Evolutionary conservation across 257 asterid genomes (phyloP), one percentile per base, ranked within the genome.

Genomic region (Thymus quinquecostatus): DNA sequence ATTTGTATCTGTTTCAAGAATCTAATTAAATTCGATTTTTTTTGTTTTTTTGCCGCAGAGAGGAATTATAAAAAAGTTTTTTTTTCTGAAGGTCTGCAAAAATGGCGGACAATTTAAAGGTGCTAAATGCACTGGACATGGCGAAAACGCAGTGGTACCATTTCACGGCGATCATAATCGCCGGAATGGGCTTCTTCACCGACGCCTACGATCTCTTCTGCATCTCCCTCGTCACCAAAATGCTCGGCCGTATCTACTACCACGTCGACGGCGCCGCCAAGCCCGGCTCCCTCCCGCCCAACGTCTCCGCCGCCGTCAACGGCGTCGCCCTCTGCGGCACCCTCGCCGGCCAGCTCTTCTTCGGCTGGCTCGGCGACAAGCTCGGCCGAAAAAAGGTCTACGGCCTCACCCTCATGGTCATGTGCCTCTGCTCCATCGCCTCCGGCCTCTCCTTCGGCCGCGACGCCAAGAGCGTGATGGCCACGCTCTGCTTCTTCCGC

Each of bases 61-160:
- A 38, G 3, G 6, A 38, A 38, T 38, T 2, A 2, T 38, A 38
- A 38, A 38, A 38, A 38, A 2, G 6, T 38, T 2, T 38, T 2
- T 38, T 2, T 38, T 38, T 3, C 44, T 1, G 5, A 43, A 43
- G 11, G 11, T 36, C 40, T 36, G 48, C 9, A 43, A 55, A 63
- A 64, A 64, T 64, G 69, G 56, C 69, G 55, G 56, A 2, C 27
- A 64, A 83, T 4, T 8, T 80, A 11, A 78, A 84, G 71, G 86
- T 84, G n/a, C 53, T 84, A 1, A 71, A 71, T 45, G 88, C 88
- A 0, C 64, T 84, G 4, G 88, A 84, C 54, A 71, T 49, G 14
- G 88, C 88, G 12, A 84, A 84, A 51, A 84, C 88, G 4, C 88
- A 84, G 68, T 84, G 82, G 86, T 84, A 84, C 71, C 88, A 84